Base-by-base conservation (phyloP, 345 rosid genomes). In the Balakata baccata region DNA sequence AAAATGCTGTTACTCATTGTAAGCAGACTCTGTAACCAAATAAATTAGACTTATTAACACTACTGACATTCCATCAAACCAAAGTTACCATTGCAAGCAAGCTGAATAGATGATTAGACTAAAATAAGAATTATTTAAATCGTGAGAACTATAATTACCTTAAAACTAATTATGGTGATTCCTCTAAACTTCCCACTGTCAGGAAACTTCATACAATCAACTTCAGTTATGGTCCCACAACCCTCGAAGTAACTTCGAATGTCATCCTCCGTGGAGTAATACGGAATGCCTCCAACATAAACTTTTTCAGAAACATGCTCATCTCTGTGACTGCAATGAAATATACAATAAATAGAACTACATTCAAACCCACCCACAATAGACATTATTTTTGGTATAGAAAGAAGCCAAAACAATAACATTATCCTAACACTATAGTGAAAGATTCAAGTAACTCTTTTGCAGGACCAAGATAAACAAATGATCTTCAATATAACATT, bases 271-370 rank as follows among this genome's bases (percentile, higher is more conserved):
- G 86, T 84, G 5, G 89, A 91, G 66, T 89, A 82, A 77, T 90
- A 94, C 22, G 97, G 99, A 80, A 94, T 90, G 58, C 99, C 98
- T 7, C 99, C 99, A 70, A 87, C 95, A 70, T 90, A 92, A 67
- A 90, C 77, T 85, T 87, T 89, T 6, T 77, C 81, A 68, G 92
- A 84, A 86, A 78, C 78, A 69, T 82, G 71, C 56, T 71, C 85
- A 63, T 69, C 85, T 57, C 54, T 76, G 73, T 77, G 85, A 79
- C 97, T 94, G 92, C 83, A 82, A 81, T 51, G 64, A 18, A n/a
- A 23, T 20, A 61, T 7, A 59, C 22, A 73, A 17, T 0, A 43
- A 68, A 56, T 29, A 4, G 13, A 18, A 43, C 45, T 53, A 11
- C 18, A 57, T 41, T 50, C 5, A 16, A 29, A 64, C 39, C 66